A percentile compares a stretch with the other conserved stretches of the same genome.
Conservation (phyloP, 345 rosid species). For the Stellera chamaejasme region DNA sequence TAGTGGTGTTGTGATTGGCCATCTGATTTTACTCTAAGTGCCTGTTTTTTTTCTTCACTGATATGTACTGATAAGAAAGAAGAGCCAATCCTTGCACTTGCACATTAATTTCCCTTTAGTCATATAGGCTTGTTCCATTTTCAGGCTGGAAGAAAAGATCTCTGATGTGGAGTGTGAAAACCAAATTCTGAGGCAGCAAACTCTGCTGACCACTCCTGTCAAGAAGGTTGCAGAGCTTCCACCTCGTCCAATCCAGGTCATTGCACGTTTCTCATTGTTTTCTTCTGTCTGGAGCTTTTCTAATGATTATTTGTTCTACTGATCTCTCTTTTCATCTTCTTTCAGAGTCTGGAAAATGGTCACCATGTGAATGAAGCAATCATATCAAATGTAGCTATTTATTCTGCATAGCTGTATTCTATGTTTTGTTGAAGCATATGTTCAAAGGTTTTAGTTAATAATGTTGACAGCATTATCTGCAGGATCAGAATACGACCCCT, state of each 20-base stretch:
- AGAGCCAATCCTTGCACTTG: no score
- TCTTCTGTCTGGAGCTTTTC: not conserved
- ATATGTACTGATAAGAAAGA: no score
- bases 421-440: not conserved
- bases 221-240: conserved; percentile 48
- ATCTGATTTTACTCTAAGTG: not conserved
- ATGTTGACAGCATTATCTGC: conserved; percentile 19
- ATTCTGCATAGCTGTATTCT: conserved; percentile 3
- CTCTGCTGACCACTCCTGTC: conserved; percentile 41
- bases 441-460: conserved; percentile 6
- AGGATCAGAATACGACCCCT: conserved; percentile 74
- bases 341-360: conserved; percentile 87
- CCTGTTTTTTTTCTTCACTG: not conserved
- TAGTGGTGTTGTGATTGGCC: no score
- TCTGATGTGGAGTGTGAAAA: conserved; percentile 82
- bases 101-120: not conserved
- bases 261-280: conserved; percentile 3
- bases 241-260: conserved; percentile 45
- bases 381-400: conserved; percentile 41
- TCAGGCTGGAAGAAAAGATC: conserved; percentile 87
- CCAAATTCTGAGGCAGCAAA: conserved; percentile 73
- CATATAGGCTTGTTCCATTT: conserved; percentile 18
- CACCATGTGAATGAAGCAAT: conserved; percentile 47
- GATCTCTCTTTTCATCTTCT: conserved; percentile 4
- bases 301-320: conserved; percentile 13